Conservation (phyloP, 2,329 filamentous ascomycete genomes). For the Fusarium floridanum region DNA sequence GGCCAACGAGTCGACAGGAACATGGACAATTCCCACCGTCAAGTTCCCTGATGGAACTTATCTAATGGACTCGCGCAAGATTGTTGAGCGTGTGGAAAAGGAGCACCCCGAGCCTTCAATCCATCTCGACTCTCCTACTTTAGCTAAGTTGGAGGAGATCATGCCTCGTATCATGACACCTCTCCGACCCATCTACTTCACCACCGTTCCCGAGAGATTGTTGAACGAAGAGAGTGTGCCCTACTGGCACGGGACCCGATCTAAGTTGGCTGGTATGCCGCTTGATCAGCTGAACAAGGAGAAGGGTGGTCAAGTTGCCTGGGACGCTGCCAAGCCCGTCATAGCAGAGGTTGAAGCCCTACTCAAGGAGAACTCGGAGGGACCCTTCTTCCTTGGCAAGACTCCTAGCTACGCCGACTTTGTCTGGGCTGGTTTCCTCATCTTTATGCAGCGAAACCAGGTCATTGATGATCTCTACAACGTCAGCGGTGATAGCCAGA, state of each 20-base stretch:
- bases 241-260: conserved; percentile 70
- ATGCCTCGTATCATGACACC: conserved; percentile 49
- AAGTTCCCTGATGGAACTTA: conserved; percentile 68
- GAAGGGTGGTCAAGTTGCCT: conserved; percentile 64
- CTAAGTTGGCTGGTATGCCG: conserved; percentile 62
- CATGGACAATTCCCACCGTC: conserved; percentile 63
- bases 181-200: conserved; percentile 59
- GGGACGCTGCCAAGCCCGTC: conserved; percentile 56
- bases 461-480: conserved; percentile 53
- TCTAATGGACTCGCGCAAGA: conserved; percentile 73
- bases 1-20: conserved; percentile 38
- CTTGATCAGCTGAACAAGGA: conserved; percentile 63
- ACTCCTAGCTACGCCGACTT: conserved; percentile 70
- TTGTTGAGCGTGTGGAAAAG: conserved; percentile 70
- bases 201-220: conserved; percentile 62
- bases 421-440: conserved; percentile 63
- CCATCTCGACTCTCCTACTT: conserved; percentile 66
- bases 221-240: conserved; percentile 63
- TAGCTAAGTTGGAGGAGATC: conserved; percentile 58
- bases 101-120: conserved; percentile 69
- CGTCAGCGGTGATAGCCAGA: conserved; percentile 52
- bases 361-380: conserved; percentile 67
- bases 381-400: conserved; percentile 72
- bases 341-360: conserved; percentile 57
- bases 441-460: conserved; percentile 55